phyloP scores from a whole-genome alignment of 2,329 filamentous ascomycete genomes.

The Penicillium thymicola region DNA sequence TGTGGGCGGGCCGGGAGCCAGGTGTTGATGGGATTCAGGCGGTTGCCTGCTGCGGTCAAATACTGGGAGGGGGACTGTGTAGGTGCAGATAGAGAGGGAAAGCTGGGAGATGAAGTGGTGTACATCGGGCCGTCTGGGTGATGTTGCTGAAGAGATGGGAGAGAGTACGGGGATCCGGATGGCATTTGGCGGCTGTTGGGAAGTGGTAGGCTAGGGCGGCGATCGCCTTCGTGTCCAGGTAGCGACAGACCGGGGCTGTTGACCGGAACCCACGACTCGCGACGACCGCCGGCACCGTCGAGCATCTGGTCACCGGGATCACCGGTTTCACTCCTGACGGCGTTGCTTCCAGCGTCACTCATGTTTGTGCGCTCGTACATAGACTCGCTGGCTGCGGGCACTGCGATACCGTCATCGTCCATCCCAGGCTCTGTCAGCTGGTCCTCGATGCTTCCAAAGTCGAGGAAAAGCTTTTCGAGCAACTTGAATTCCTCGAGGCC shows the following conservation, averaged over 20 bases:
- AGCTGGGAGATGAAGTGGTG: constrained; percentile 31
- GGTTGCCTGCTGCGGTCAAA: constrained; percentile 28
- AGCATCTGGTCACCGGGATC: constrained; percentile 29
- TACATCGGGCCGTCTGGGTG: constrained; percentile 32
- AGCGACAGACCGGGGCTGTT: constrained; percentile 37
- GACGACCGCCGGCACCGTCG: constrained; percentile 33
- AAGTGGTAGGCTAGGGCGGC: constrained; percentile 39
- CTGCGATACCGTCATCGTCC: constrained; percentile 33
- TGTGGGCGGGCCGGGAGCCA: constrained; percentile 36
- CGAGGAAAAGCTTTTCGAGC: constrained; percentile 42
- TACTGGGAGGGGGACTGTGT: constrained; percentile 31
- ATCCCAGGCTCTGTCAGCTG: constrained; percentile 32
- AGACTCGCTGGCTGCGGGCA: constrained; percentile 17
- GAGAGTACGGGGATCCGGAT: constrained; percentile 34
- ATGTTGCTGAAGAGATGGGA: constrained; percentile 36
- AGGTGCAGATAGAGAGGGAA: constrained; percentile 30
- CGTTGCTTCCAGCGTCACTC: constrained; percentile 42
- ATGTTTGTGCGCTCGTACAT: constrained; percentile 33
- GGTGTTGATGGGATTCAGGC: constrained; percentile 41
- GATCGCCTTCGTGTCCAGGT: constrained; percentile 32
- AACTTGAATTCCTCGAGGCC: constrained; percentile 40
- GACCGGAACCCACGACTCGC: constrained; percentile 43
- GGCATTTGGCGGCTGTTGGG: constrained; percentile 35
- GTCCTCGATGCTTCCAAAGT: constrained; percentile 41
- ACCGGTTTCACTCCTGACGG: constrained; percentile 40